Evolutionary conservation across 192 early-diverging fungal genomes (phyloP), one percentile per base, ranked within the genome.

Genomic region (Coemansia javaensis): DNA sequence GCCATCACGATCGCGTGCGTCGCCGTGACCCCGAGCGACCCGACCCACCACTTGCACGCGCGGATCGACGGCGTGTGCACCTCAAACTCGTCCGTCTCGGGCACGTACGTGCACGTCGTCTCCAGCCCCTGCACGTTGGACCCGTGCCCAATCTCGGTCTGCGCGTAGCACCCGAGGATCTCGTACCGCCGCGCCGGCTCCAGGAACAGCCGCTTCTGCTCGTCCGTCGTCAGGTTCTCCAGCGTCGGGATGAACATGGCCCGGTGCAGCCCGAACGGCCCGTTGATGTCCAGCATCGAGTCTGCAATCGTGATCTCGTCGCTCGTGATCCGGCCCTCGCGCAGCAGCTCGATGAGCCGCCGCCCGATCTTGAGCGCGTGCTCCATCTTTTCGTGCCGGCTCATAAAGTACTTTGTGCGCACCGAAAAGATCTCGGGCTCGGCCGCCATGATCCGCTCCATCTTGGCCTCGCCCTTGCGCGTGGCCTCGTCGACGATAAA

Each of bases 1-100:
- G 89, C 90, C 85, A 89, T 89, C 7, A 93, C 89, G 38, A 93
- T 82, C 7, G 90, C 87, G 50, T 93, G 87, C 25, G 82, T 89
- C 17, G 83, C 82, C 7, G 82, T 82, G 35, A 85, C 81, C 47
- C 89, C 89, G 18, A 93, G 73, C 20, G 85, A 85, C 35, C 89
- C 90, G 30, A 84, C 79, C 90, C 90, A 93, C 88, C 89, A 93
- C 66, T 93, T 93, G 66, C 79, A 64, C 0, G 89, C 76, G 30
- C 88, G 85, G 35, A 91, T 60, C 44, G 64, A 77, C 20, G 90
- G 90, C 24, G 82, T 80, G 56, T 93, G 85, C 38, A 93, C 71
- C 49, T 88, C 90, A 44, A 90, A 93, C 75, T 93, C 86, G 53
- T 91, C 78, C 4, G 88, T 90, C 60, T 85, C 87, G 4, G 84